These are phyloP conservation scores for Verticillium albo-atrum DNA, from an alignment of 2,329 filamentous ascomycete genomes.

Conservation along the genomic window DNA sequence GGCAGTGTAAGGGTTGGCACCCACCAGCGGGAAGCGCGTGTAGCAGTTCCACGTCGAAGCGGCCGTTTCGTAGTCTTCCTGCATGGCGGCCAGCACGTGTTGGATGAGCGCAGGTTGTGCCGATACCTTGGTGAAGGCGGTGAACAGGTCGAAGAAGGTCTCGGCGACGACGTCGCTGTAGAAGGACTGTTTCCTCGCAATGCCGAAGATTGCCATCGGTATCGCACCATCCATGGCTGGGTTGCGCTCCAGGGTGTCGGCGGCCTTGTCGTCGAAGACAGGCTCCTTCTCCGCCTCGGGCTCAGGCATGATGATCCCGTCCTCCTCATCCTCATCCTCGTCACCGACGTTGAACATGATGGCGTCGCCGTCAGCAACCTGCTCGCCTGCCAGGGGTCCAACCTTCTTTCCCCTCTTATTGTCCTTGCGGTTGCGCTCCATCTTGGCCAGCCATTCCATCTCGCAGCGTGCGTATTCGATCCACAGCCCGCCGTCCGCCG, in stretches of 20 bases:
- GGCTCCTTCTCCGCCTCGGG: constrained; percentile 32
- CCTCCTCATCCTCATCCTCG: constrained; percentile 34
- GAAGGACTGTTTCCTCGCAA: constrained; percentile 73
- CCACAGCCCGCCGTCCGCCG: constrained; percentile 70
- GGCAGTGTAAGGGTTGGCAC: constrained; percentile 56
- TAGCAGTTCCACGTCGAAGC: constrained; percentile 65
- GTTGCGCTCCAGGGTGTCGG: constrained; percentile 60
- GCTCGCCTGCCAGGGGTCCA: constrained; percentile 39
- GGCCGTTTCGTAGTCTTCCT: constrained; percentile 52
- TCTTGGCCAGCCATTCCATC: constrained; percentile 84
- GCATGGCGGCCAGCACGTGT: constrained; percentile 67
- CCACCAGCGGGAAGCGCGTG: constrained; percentile 66
- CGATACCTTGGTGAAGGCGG: constrained; percentile 61
- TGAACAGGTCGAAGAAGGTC: constrained; percentile 77
- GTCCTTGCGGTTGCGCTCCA: constrained; percentile 65
- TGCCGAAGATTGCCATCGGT: constrained; percentile 85
- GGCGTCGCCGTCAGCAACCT: constrained; percentile 44
- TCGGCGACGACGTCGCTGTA: constrained; percentile 63
- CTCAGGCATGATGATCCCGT: constrained; percentile 40
- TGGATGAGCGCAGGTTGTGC: constrained; percentile 63
- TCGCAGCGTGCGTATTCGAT: constrained; percentile 86
- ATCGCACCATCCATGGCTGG: constrained; percentile 91
- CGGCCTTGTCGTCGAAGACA: constrained; percentile 42
- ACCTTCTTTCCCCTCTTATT: constrained; percentile 49
- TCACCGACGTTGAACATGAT: constrained; percentile 40